Percentiles rank a stretch among this genome's conserved stretches.
phyloP scores from a whole-genome alignment of 352 stramenopile genomes.

The Phytophthora niederhauseri region DNA sequence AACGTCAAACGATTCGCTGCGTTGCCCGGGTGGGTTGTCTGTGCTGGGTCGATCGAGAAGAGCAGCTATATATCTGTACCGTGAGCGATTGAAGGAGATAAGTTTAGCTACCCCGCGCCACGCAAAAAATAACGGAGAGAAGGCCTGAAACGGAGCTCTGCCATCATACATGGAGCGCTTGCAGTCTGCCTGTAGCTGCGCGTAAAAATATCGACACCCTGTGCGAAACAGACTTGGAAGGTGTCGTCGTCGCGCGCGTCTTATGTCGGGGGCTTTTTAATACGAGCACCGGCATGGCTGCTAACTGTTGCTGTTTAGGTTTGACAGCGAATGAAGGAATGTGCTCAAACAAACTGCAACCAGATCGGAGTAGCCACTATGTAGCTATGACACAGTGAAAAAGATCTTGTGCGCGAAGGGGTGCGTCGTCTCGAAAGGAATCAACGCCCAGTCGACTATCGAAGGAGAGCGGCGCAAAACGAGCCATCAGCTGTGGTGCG shows the following conservation, averaged over 20 bases:
- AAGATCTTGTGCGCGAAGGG: neutral
- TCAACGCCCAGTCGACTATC: neutral
- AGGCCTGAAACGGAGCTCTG: slow-evolving; percentile 26
- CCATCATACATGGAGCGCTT: slow-evolving; percentile 1
- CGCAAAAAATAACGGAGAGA: slow-evolving; percentile 39
- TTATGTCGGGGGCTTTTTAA: slow-evolving; percentile 1
- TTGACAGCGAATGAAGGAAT: neutral
- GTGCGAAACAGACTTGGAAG: slow-evolving; percentile 8
- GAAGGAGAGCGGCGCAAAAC: neutral
- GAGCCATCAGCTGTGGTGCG: no score
- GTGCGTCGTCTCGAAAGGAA: slow-evolving; percentile 6
- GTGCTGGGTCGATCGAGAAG: slow-evolving; percentile 14
- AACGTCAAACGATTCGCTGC: slow-evolving; percentile 21
- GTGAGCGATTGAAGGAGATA: slow-evolving; percentile 22
- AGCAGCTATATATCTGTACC: slow-evolving; percentile 12
- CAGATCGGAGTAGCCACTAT: no score
- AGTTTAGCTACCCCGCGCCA: slow-evolving; percentile 23
- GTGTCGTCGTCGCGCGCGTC: neutral
- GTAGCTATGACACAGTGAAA: neutral
- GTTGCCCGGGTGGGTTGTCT: slow-evolving; percentile 1
- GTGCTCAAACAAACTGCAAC: no score
- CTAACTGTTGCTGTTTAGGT: neutral
- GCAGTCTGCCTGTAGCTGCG: neutral
- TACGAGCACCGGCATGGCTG: neutral
- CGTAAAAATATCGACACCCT: slow-evolving; percentile 31